A percentile compares a stretch with the other conserved stretches of the same genome.
Conservation (phyloP, 352 stramenopile genomes). For the Phytophthora chlamydospora region DNA sequence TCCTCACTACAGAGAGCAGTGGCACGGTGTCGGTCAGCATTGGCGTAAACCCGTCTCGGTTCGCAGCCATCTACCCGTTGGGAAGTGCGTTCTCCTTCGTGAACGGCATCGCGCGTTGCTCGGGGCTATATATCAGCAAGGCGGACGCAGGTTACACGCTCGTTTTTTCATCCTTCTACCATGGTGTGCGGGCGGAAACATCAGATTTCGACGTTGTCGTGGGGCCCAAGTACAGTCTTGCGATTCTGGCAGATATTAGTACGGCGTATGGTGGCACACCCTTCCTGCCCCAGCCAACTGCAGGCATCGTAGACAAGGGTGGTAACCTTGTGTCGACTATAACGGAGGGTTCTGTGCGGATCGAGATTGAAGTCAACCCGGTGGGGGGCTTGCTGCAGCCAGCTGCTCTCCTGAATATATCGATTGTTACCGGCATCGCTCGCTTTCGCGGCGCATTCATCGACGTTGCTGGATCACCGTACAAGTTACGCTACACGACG, state of each 20-base stretch:
- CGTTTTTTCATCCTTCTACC: slow-evolving; percentile 62
- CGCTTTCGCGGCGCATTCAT: slow-evolving; percentile 75
- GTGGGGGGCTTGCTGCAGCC: slow-evolving; percentile 59
- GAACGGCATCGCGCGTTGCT: slow-evolving; percentile 78
- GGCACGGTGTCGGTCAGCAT: slow-evolving; percentile 65
- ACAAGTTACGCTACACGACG: slow-evolving; percentile 74
- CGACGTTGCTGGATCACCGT: slow-evolving; percentile 78
- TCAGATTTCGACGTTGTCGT: slow-evolving; percentile 75
- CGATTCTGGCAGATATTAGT: slow-evolving; percentile 76
- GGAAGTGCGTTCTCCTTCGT: slow-evolving; percentile 66
- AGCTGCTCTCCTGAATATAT: slow-evolving; percentile 48
- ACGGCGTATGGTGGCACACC: slow-evolving; percentile 76
- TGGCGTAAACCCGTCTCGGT: slow-evolving; percentile 57
- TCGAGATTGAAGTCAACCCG: slow-evolving; percentile 78
- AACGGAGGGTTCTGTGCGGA: slow-evolving; percentile 56
- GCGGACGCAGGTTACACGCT: slow-evolving; percentile 74
- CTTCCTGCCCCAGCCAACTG: slow-evolving; percentile 80
- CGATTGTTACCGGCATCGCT: slow-evolving; percentile 56
- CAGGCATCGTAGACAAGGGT: slow-evolving; percentile 79
- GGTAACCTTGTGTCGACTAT: slow-evolving; percentile 64
- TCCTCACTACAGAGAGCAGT: slow-evolving; percentile 61
- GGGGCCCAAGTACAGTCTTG: slow-evolving; percentile 60
- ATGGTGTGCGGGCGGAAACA: slow-evolving; percentile 76
- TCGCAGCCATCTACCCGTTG: slow-evolving; percentile 53
- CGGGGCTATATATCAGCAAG: slow-evolving; percentile 72